phyloP scores from a whole-genome alignment of 2,329 filamentous ascomycete species.

The Pseudomassariella vexata region DNA sequence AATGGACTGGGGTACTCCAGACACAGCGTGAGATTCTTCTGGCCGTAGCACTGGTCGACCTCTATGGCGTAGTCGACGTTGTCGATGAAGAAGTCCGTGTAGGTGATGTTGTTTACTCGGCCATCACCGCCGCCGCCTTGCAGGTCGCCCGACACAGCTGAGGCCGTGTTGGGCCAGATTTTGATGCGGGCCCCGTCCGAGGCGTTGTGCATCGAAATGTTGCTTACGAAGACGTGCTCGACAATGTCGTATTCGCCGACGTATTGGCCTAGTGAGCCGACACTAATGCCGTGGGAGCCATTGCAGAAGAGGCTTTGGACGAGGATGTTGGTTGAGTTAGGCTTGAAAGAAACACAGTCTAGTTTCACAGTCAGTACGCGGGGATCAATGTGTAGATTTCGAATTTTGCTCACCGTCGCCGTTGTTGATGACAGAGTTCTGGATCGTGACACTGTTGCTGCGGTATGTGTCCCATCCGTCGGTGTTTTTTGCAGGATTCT shows the following conservation, averaged over 20 bases:
- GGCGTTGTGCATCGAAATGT: constrained; percentile 41
- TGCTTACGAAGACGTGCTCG: constrained; percentile 48
- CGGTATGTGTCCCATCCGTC: constrained; percentile 58
- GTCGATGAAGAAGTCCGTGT: constrained; percentile 46
- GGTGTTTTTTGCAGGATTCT: constrained; percentile 57
- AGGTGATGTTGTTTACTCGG: constrained; percentile 56
- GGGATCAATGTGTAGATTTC: not conserved
- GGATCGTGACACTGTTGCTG: constrained; percentile 54
- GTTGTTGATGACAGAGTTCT: constrained; percentile 59
- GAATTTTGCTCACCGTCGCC: constrained; percentile 55
- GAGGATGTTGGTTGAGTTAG: constrained; percentile 53
- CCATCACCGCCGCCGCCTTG: constrained; percentile 55
- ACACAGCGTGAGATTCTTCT: constrained; percentile 48
- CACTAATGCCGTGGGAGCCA: constrained; percentile 55
- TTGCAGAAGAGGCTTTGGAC: constrained; percentile 56
- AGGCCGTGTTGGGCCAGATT: constrained; percentile 51
- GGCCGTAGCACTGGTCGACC: constrained; percentile 30
- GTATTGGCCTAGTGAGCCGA: constrained; percentile 58
- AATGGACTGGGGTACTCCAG: constrained; percentile 47
- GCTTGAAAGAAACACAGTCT: constrained; percentile 61
- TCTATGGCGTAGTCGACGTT: constrained; percentile 61
- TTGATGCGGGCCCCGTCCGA: constrained; percentile 59
- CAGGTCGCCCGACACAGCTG: constrained; percentile 29
- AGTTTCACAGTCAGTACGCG: not conserved
- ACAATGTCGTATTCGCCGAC: constrained; percentile 51